A percentile compares a stretch with the other conserved stretches of the same genome.
Conservation (phyloP, 176 grass and related monocot genomes). For the Musa schizocarpa region DNA sequence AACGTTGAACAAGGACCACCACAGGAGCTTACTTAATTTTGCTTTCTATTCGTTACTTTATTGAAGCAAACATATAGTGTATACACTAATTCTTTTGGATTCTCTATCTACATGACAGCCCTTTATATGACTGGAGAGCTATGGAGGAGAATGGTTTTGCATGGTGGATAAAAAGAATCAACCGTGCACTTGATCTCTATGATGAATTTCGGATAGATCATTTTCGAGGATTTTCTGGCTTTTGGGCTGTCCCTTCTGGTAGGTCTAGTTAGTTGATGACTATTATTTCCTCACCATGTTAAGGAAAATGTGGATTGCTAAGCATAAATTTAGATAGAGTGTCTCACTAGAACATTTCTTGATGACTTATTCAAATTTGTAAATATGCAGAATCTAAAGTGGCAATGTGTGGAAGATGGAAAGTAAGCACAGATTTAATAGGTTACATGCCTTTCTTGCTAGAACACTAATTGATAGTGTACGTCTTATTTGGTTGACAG, state of each 20-base stretch:
- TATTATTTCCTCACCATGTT: neutral
- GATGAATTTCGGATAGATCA: slow-evolving; percentile 97
- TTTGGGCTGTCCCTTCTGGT: slow-evolving; percentile 91
- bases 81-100: slow-evolving; percentile 11
- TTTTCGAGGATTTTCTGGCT: slow-evolving; percentile 84
- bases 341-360: neutral
- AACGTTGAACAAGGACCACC: too few relatives aligned
- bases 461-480: slow-evolving; percentile 21
- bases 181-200: slow-evolving; percentile 90
- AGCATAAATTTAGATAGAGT: slow-evolving; percentile 7
- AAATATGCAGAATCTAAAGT: slow-evolving; percentile 64
- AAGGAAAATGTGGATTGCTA: neutral
- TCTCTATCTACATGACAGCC: slow-evolving; percentile 38
- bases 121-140: slow-evolving; percentile 83
- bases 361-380: slow-evolving; percentile 11
- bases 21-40: too few relatives aligned
- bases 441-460: slow-evolving; percentile 6
- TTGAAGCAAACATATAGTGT: slow-evolving; percentile 8
- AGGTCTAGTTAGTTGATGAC: slow-evolving; percentile 22
- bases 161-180: slow-evolving; percentile 95
- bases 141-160: slow-evolving; percentile 71
- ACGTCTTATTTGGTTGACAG: slow-evolving; percentile 42
- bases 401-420: slow-evolving; percentile 77
- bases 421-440: slow-evolving; percentile 40
- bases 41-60: too few relatives aligned